Evolutionary conservation across 2,329 filamentous ascomycete species (phyloP), one percentile per base, ranked within the genome.

Genomic region (Penicillium polonicum): DNA sequence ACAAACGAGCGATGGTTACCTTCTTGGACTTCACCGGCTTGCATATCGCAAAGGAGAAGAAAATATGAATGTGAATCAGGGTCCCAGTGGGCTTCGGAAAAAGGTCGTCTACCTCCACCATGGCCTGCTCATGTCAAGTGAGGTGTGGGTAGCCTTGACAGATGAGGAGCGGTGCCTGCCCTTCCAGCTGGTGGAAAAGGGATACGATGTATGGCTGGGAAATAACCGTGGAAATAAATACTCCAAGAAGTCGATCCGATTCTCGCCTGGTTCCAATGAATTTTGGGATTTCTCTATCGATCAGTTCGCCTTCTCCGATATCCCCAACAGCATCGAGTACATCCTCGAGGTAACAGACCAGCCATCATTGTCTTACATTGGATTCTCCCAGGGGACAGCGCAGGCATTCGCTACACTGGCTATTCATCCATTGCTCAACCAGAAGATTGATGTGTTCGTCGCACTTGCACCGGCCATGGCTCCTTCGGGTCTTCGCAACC

Each of bases 211-310:
- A 63, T 99, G 94, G 90, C 82, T 99, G 61, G 94, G 94, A 50
- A 99, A 99, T 75, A 99, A 99, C 70, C 88, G 94, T 36, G 94
- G 94, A 49, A 99, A 99, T 82, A 99, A 99, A 73, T 99, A 99
- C 78, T 96, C 92, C 45, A 99, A 97, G 76, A 99, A 99, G 77
- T 92, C 88, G 2, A 85, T 92, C 51, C 83, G 88, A 58, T 80
- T 82, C 61, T 88, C 91, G 0, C 92, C 94, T 0, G 88, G 85
- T 0, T 88, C 89, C 2, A 79, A 83, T 38, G 82, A 85, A 15
- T 99, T 99, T 74, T 99, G 94, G 94, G 88, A 97, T 74, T 99
- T 99, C 72, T 96, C 91, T 51, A 97, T 99, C 71, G 94, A 99
- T 72, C 90, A 99, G 71, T 99, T 99, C 72, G 94, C 94, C 48